Base-by-base conservation (phyloP, 306 rosid genomes). In the Medicago ruthenica region DNA sequence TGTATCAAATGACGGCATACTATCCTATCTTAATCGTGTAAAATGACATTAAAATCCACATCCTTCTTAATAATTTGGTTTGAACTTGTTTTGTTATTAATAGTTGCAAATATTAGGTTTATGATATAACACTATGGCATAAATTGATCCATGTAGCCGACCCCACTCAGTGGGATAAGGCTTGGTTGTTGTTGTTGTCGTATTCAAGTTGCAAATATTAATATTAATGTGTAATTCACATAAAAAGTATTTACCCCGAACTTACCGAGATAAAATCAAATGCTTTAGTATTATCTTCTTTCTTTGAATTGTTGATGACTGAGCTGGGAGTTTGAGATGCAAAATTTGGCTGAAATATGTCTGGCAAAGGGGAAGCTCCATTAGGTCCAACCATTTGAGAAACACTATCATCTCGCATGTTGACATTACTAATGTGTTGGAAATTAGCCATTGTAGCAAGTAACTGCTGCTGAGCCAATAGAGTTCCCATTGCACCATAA, bases 221-320 rank as follows among this genome's bases (percentile, higher is more conserved):
- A 24, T 44, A 75, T 24, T 36, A n/a, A 66, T 15, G 71, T 53
- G 45, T 4, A 63, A 31, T 17, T 62, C 61, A 66, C 18, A 76
- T 58, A 68, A 17, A 58, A 55, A 63, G 47, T 67, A 44, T 73
- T 41, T 54, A 47, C 79, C 71, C 3, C 36, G 24, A 16, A 85
- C 99, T 89, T 83, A 96, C 99, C 9, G 99, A 92, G 86, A 96
- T 96, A 81, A 96, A 92, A 85, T 96, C 98, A 80, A 96, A 96
- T 0, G 99, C 99, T 79, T 86, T 92, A 24, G 88, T 92, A 31
- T 88, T 89, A 1, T 96, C 99, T 81, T 92, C 98, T 83, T 90
- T 95, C 91, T 89, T 96, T 22, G 98, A 77, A 87, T 72, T 83
- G 70, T 87, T 96, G 80, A 85, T 67, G 83, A 84, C 48, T 76